Evolutionary conservation across 805 yeast species (phyloP).

Genomic region (Tetrapisispora pingtungensis): DNA sequence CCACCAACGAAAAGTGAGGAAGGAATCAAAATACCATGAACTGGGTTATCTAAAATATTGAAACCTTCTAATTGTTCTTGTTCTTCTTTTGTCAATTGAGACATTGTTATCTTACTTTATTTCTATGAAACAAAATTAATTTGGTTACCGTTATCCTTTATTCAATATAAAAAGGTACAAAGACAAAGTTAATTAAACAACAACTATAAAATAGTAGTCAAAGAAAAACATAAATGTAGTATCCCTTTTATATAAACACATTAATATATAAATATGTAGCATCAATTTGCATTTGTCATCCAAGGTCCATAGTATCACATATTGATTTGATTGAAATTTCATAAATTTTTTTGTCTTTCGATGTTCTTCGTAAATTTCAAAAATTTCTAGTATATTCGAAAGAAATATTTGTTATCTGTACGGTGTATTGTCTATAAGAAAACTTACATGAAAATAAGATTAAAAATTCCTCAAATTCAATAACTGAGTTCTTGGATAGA

Average conservation of each 20-base stretch:
- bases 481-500: neutral
- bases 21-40: conserved; percentile 72
- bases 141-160: too few species aligned
- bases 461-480: neutral
- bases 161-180: too few species aligned
- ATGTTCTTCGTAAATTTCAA: neutral
- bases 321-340: neutral
- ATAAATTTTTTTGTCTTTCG: neutral
- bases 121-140: neutral
- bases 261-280: too few species aligned
- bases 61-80: conserved; percentile 1
- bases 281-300: neutral
- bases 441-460: neutral
- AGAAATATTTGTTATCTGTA: neutral
- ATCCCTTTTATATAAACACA: too few species aligned
- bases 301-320: too few species aligned
- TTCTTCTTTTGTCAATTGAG: conserved; percentile 13
- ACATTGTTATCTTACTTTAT: neutral
- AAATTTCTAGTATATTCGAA: neutral
- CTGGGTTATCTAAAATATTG: conserved; percentile 54
- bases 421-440: too few species aligned
- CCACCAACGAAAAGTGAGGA: conserved; percentile 51
- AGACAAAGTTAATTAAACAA: too few species aligned
- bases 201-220: too few species aligned
- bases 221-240: too few species aligned